Base-by-base conservation (phyloP, 768 basidiomycete species). In the Leccinellum albellum region DNA sequence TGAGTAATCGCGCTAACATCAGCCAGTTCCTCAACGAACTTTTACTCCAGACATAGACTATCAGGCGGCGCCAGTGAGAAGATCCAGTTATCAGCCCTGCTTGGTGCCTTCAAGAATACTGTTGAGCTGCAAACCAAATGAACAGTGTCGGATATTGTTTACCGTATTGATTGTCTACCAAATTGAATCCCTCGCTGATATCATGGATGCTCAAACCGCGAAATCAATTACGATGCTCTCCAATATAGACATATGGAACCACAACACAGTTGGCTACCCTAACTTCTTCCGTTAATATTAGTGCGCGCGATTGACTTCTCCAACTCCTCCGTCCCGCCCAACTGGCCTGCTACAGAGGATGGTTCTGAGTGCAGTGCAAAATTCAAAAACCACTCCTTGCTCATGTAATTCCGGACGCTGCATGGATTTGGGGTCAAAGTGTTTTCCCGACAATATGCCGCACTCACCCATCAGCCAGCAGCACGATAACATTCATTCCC, bases 41-140 rank as follows among this genome's bases (percentile, higher is more conserved):
- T 13, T 23, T 60, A 21, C 28, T 45, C 47, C 45, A 98, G 96
- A 70, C 87, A 98, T 70, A 85, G 96, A 46, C 74, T 98, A 8
- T 93, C 94, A 1, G 87, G 94, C 0, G 97, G 97, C 1, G 94
- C 89, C 1, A 95, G 77, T 61, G 97, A 99, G 73, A 98, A 94
- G 67, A 85, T 99, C 53, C 97, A 98, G 68, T 69, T 98, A 51
- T 93, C 93, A 7, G 94, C 94, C 1, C 73, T 99, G 58, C 76
- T 98, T 4, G 94, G 90, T 4, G 89, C 89, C 6, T 96, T 98
- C 78, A 99, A 99, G 73, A 88, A 91, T 59, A 85, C 91, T 0
- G 90, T 97, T 7, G 92, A 96, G 67, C 67, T 92, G 48, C 80
- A 86, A 26, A 74, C 81, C 17, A 85, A 81, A 61, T 66, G 51